Percentiles rank a stretch among this genome's conserved stretches.
Conservation (phyloP, 352 stramenopile species). For the Globisporangium splendens region DNA sequence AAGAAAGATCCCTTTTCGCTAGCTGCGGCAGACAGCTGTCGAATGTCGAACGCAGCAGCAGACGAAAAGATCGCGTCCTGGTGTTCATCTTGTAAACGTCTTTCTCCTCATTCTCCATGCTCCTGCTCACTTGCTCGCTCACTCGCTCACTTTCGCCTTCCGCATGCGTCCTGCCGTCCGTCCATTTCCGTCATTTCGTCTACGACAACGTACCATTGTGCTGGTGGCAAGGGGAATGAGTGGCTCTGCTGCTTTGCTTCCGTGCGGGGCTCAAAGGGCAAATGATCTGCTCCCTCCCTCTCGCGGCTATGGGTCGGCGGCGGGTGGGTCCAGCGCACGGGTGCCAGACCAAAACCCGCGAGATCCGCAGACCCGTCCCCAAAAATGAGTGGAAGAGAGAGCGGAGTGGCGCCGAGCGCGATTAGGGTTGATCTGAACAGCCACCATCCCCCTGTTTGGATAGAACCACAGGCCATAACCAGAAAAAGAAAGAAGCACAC, state of each 20-base stretch:
- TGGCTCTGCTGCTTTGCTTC: constrained; percentile 14
- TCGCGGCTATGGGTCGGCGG: no score
- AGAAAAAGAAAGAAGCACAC: no score
- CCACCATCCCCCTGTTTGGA: no score
- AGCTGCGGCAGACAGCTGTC: no score
- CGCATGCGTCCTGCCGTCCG: neutral
- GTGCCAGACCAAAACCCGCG: neutral
- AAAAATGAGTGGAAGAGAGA: constrained; percentile 19
- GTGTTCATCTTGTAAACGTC: neutral
- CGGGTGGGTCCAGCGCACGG: no score
- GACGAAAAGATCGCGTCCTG: constrained; percentile 6
- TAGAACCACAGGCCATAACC: no score
- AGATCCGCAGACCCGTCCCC: neutral
- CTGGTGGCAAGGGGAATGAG: neutral
- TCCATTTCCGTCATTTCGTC: neutral
- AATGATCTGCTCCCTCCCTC: constrained; percentile 9
- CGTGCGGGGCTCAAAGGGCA: constrained; percentile 20
- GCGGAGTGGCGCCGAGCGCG: neutral
- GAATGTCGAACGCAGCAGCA: neutral
- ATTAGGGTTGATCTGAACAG: neutral
- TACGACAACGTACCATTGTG: constrained; percentile 16
- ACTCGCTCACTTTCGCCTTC: neutral
- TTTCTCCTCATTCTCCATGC: neutral
- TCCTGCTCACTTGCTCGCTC: neutral
- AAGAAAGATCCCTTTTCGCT: neutral